phyloP scores from a whole-genome alignment of 2,329 filamentous ascomycete species.

The Sporothrix protearum region DNA sequence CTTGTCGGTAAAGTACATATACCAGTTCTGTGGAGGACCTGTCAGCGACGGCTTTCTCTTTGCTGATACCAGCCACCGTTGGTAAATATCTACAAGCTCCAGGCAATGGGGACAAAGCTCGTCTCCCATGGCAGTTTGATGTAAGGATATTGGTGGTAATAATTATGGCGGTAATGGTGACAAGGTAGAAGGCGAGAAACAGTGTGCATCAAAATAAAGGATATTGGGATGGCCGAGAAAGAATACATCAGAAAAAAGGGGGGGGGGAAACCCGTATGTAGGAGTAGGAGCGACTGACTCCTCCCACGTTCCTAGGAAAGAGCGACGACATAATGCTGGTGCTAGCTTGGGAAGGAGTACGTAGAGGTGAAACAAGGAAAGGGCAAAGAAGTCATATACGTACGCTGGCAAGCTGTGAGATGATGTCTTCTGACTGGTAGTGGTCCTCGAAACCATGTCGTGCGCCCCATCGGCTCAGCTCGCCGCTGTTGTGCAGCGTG shows the following conservation, averaged over 20 bases:
- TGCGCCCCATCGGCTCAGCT: constrained; percentile 49
- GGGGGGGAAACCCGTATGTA: no score
- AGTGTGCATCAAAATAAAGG: not conserved
- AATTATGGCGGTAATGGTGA: not conserved
- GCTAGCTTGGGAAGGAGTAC: not conserved
- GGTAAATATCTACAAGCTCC: not conserved
- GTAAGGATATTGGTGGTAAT: not conserved
- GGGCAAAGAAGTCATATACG: constrained; percentile 37
- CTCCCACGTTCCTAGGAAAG: not conserved
- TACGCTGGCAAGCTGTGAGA: constrained; percentile 77
- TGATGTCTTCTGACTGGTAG: constrained; percentile 85
- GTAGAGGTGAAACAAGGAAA: not conserved
- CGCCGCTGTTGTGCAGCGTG: constrained; percentile 27
- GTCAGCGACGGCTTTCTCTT: constrained; percentile 8
- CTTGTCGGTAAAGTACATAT: constrained; percentile 99
- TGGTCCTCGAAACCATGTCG: constrained; percentile 91
- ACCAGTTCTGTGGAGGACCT: constrained; percentile 70
- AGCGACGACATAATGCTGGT: not conserved
- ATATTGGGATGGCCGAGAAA: not conserved
- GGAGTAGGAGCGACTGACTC: not conserved
- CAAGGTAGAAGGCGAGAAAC: not conserved
- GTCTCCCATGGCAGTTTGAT: not conserved
- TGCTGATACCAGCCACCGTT: not conserved
- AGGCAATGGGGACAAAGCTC: not conserved
- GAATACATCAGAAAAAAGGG: not conserved